These are phyloP conservation scores for Falciphora oryzae DNA, from an alignment of 2,329 filamentous ascomycete species.

Conservation along the genomic window DNA sequence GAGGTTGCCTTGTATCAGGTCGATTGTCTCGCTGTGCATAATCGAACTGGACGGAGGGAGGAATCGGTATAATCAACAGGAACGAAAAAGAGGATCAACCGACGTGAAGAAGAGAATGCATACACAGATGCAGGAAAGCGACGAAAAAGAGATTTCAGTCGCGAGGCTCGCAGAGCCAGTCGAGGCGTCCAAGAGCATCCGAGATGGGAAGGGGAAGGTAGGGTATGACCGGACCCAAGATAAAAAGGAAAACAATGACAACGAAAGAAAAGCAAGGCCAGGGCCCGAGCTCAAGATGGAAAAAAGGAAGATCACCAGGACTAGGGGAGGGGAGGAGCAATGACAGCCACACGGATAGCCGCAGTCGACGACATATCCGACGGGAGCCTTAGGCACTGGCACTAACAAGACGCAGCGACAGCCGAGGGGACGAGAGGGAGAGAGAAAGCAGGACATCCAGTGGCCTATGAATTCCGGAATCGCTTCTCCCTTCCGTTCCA, in stretches of 20 bases:
- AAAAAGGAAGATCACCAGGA: constrained; percentile 8
- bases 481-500: background rate
- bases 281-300: background rate
- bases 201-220: background rate
- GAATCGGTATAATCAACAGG: background rate
- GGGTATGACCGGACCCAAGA: background rate
- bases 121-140: background rate
- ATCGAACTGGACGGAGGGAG: background rate
- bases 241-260: constrained; percentile 8
- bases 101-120: background rate
- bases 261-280: constrained; percentile 2
- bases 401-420: background rate
- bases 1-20: background rate
- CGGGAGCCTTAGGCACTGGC: background rate
- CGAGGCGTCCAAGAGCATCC: constrained; percentile 1
- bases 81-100: background rate
- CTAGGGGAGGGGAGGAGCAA: background rate
- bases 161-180: constrained; percentile 9
- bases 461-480: background rate
- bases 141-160: background rate
- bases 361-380: constrained; percentile 9
- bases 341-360: constrained; percentile 6
- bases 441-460: background rate
- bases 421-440: background rate
- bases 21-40: background rate